A percentile compares a stretch with the other conserved stretches of the same genome.
Conservation (phyloP, 1,284 basidiomycete genomes). For the Neonothopanus nambi region DNA sequence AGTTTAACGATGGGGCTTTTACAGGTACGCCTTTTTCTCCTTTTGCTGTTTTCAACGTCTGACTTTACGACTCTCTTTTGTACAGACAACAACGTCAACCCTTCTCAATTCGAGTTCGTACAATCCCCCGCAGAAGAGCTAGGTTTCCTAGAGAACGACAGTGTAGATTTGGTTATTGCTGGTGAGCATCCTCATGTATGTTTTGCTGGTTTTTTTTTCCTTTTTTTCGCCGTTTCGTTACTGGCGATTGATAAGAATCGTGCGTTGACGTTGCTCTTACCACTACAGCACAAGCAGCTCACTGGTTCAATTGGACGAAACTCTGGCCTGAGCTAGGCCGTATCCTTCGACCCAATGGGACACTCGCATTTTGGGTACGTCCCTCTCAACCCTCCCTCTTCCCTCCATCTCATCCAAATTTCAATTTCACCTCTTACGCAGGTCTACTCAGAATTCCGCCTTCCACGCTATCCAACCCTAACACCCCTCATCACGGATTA, state of each 20-base stretch:
- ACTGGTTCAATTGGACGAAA: slow-evolving; percentile 82
- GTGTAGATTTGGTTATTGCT: slow-evolving; percentile 75
- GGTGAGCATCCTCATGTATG: slow-evolving; percentile 44
- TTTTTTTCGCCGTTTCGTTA: background rate
- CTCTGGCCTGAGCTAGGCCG: slow-evolving; percentile 73
- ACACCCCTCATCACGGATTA: slow-evolving; percentile 63
- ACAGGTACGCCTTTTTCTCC: background rate
- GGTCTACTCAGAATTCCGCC: slow-evolving; percentile 80
- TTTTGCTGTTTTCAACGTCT: background rate
- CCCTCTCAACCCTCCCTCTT: background rate
- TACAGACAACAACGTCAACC: slow-evolving; percentile 8
- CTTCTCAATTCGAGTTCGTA: slow-evolving; percentile 41
- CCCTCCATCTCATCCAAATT: too few relatives aligned
- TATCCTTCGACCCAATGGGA: slow-evolving; percentile 67
- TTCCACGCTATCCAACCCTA: slow-evolving; percentile 59
- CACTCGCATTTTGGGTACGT: slow-evolving; percentile 75
- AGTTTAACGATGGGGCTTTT: slow-evolving; percentile 15
- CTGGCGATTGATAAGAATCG: too few relatives aligned
- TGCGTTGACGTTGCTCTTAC: background rate
- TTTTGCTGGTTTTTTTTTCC: background rate
- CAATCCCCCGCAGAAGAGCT: slow-evolving; percentile 61
- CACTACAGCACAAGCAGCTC: slow-evolving; percentile 72
- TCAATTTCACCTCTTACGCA: slow-evolving; percentile 31
- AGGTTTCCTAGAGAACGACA: slow-evolving; percentile 48
- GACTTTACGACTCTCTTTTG: too few relatives aligned